Conservation (phyloP, 495 filamentous ascomycete genomes). For the Tetracladium setigerum region DNA sequence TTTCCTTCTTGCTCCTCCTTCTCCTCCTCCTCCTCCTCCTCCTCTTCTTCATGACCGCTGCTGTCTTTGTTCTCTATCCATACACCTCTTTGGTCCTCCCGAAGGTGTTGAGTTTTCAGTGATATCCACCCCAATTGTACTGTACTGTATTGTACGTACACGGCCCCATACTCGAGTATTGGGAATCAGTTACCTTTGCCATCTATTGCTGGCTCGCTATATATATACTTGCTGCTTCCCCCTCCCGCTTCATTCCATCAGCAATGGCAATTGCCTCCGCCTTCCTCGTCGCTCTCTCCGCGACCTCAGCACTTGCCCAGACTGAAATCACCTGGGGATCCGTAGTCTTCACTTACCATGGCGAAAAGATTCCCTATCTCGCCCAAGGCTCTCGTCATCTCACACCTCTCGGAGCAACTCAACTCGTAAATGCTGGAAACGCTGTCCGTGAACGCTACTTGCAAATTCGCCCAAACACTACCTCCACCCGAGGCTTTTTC, state of each 20-base stretch:
- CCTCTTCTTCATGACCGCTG: no score
- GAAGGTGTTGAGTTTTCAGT: no score
- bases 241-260: neutral
- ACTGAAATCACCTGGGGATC: constrained; percentile 42
- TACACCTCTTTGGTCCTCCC: no score
- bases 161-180: no score
- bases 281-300: constrained; percentile 6
- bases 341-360: constrained; percentile 51
- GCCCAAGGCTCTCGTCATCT: constrained; percentile 30
- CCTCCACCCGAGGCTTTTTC: neutral
- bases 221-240: neutral
- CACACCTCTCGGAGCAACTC: constrained; percentile 52
- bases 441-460: constrained; percentile 48
- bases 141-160: no score
- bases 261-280: constrained; percentile 8
- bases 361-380: constrained; percentile 48
- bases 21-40: no score
- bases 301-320: neutral
- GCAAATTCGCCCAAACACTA: constrained; percentile 4
- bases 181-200: no score
- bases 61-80: no score
- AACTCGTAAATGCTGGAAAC: constrained; percentile 42
- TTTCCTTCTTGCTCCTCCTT: no score
- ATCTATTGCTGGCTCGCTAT: neutral
- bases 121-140: no score